These are phyloP conservation scores for Eucalyptus pauciflora DNA, from an alignment of 345 rosid species.

Conservation along the genomic window DNA sequence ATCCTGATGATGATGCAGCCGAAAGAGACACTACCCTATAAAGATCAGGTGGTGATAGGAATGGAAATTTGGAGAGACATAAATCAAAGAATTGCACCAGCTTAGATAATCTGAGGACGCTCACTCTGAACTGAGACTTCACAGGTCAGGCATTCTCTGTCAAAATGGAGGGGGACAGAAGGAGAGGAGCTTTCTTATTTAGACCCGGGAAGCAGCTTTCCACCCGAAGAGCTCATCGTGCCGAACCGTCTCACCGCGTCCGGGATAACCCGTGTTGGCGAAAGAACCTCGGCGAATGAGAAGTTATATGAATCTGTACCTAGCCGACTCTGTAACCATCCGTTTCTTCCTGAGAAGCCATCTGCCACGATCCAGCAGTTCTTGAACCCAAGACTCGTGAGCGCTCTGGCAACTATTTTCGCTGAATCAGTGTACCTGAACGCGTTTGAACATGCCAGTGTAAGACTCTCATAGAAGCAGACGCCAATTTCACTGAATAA, in stretches of 20 bases:
- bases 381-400: constrained; percentile 65
- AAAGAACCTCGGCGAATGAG: constrained; percentile 50
- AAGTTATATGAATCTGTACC: constrained; percentile 77
- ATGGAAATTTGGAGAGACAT: neutral
- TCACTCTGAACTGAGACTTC: neutral
- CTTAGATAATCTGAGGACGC: neutral
- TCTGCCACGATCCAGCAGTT: constrained; percentile 66
- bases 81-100: neutral
- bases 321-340: constrained; percentile 84
- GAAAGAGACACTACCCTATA: neutral
- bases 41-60: neutral
- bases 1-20: neutral
- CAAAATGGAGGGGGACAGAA: neutral
- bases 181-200: constrained; percentile 11
- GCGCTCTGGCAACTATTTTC: constrained; percentile 58
- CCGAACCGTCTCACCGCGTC: constrained; percentile 49
- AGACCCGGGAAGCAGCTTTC: constrained; percentile 67
- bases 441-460: neutral
- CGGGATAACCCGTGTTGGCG: constrained; percentile 60
- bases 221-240: constrained; percentile 21
- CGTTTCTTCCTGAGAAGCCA: constrained; percentile 82
- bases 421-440: constrained; percentile 76
- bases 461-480: neutral
- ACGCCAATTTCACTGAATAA: neutral
- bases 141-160: neutral